Percentiles rank a stretch among this genome's conserved stretches.
phyloP scores from a whole-genome alignment of 2,329 filamentous ascomycete species.

The Elsinoe australis region DNA sequence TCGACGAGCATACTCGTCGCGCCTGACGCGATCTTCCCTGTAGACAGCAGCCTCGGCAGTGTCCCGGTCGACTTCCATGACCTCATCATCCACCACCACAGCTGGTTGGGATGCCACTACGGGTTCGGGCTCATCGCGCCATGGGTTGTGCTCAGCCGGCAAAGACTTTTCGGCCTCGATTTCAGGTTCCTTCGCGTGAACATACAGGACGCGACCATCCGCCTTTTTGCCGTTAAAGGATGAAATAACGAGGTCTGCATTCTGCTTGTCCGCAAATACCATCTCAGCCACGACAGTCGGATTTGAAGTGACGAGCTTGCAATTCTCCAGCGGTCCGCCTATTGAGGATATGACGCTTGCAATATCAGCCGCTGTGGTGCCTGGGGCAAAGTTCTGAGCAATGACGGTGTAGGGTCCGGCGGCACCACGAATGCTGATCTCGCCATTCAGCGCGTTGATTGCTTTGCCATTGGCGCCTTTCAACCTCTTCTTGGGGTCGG shows the following conservation, averaged over 20 bases:
- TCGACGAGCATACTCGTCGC: slow-evolving; percentile 22
- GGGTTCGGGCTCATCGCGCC: slow-evolving; percentile 7
- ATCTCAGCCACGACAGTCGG: slow-evolving; percentile 71
- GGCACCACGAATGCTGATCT: slow-evolving; percentile 63
- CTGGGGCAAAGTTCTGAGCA: slow-evolving; percentile 73
- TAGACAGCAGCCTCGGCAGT: slow-evolving; percentile 26
- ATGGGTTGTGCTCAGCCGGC: slow-evolving; percentile 1
- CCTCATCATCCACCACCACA: slow-evolving; percentile 27
- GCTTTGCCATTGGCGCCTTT: slow-evolving; percentile 6
- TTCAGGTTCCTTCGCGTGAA: slow-evolving; percentile 60
- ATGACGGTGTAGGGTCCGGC: slow-evolving; percentile 61
- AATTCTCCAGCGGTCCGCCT: slow-evolving; percentile 59
- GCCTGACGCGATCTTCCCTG: slow-evolving; percentile 22
- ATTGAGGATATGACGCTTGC: slow-evolving; percentile 71
- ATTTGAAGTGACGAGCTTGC: slow-evolving; percentile 57
- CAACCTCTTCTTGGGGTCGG: slow-evolving; percentile 18
- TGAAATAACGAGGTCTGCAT: slow-evolving; percentile 64
- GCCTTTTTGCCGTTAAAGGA: slow-evolving; percentile 78
- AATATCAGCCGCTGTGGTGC: slow-evolving; percentile 74
- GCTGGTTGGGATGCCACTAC: not conserved
- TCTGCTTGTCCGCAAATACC: slow-evolving; percentile 62
- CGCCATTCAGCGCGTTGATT: slow-evolving; percentile 27
- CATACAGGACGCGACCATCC: slow-evolving; percentile 64
- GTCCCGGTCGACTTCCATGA: slow-evolving; percentile 39
- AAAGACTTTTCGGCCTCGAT: not conserved